A percentile compares a stretch with the other conserved stretches of the same genome.
phyloP scores from a whole-genome alignment of 1,284 basidiomycete genomes.

The Cystobasidium slooffiae region DNA sequence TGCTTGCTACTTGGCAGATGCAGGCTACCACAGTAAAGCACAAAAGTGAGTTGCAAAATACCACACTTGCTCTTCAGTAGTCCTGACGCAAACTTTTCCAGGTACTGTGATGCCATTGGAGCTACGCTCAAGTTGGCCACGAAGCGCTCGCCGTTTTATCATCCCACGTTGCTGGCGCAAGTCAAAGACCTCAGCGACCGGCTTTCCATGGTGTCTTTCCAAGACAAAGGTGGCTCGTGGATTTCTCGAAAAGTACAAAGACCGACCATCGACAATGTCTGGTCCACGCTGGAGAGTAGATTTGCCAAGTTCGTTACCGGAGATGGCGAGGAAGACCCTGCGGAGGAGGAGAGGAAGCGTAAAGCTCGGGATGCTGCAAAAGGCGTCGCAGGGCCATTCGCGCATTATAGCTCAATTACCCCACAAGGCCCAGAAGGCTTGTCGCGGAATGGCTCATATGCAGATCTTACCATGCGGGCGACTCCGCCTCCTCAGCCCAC shows the following conservation, averaged over 20 bases:
- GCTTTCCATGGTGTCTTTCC: constrained; percentile 69
- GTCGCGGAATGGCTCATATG: constrained; percentile 36
- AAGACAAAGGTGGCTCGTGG: constrained; percentile 77
- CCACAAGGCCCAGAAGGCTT: constrained; percentile 61
- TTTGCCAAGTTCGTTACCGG: constrained; percentile 97
- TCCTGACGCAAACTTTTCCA: constrained; percentile 54
- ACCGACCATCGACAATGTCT: constrained; percentile 88
- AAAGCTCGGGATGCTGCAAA: constrained; percentile 52
- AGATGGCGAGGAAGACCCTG: constrained; percentile 62
- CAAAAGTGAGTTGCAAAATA: constrained; percentile 50
- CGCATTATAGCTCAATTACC: constrained; percentile 91
- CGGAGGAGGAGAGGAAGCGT: constrained; percentile 53
- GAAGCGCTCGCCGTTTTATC: constrained; percentile 72
- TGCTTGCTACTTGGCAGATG: constrained; percentile 70
- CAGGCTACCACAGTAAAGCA: constrained; percentile 55
- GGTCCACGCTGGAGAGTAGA: constrained; percentile 90
- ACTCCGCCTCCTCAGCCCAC: constrained; percentile 41
- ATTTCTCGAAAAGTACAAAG: constrained; percentile 76
- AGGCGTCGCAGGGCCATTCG: constrained; percentile 74
- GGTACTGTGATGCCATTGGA: constrained; percentile 92
- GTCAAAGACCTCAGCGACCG: constrained; percentile 81
- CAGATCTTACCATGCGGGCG: constrained; percentile 37
- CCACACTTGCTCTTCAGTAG: not conserved
- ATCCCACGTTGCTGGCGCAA: constrained; percentile 70
- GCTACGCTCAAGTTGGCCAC: constrained; percentile 63